Evolutionary conservation across 2,329 filamentous ascomycete species (phyloP), one percentile per base, ranked within the genome.

Genomic region (Ascochyta pisi): DNA sequence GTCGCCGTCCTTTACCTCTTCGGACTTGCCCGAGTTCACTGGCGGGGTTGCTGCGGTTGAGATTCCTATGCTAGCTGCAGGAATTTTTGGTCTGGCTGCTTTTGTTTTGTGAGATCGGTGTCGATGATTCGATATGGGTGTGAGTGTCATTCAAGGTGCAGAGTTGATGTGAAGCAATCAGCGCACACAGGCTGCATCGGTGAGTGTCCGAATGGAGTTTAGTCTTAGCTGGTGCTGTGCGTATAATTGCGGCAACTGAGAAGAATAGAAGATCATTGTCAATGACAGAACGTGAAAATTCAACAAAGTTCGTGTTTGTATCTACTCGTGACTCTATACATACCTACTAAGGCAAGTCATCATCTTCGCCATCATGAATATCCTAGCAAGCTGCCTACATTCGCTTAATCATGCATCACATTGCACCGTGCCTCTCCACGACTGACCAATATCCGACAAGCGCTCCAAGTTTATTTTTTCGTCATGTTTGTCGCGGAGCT

Each of bases 41-140:
- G 65, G 57, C 49, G 66, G 64, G 3, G 67, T 63, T n/a, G 31
- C 26, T 16, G 51, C 57, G 2, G 43, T 60, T 1, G 60, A 62
- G 40, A 60, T 62, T 1, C 61, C 64, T 12, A 53, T 58, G 4
- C 45, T 57, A 2, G 38, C 64, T 53, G 66, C 48, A 15, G 67
- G 64, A 24, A 24, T 65, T 3, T 13, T 69, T 27, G 64, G 64
- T 2, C 22, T 69, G 37, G 61, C 48, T 42, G 65, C 58, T 38
- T 56, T 65, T 42, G 47, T 67, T 6, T 45, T 70, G 44, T 71
- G 64, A 48, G 12, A 15, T 12, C 3, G 29, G 5, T 13, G 29
- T 3, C 4, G 15, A 16, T 13, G 29, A 31, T 10, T 31, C 29
- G 33, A 9, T 8, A 4, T 35, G 15, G 15, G 10, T 19, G 19